phyloP scores from a whole-genome alignment of 805 yeast species.

The Komagataella mondaviorum region DNA sequence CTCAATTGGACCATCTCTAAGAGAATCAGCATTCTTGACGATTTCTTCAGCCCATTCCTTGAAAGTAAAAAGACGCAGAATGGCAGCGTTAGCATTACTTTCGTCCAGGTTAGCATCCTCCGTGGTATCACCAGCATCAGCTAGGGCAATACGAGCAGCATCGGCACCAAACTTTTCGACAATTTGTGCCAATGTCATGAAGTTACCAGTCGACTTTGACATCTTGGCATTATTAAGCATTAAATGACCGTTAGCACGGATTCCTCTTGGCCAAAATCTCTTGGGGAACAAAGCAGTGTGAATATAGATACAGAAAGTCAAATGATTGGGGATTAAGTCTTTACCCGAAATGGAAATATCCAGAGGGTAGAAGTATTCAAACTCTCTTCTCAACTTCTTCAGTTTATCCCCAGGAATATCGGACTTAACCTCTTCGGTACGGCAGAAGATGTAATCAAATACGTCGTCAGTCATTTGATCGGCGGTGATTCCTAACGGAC shows the following conservation, averaged over 20 bases:
- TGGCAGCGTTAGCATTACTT: slow-evolving; percentile 92
- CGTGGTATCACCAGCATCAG: slow-evolving; percentile 95
- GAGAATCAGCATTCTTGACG: slow-evolving; percentile 31
- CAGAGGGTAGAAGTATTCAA: slow-evolving; percentile 92
- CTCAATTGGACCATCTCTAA: slow-evolving; percentile 44
- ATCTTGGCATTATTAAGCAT: slow-evolving; percentile 92
- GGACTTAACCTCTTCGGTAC: slow-evolving; percentile 41
- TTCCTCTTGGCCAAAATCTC: slow-evolving; percentile 85
- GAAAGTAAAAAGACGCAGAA: slow-evolving; percentile 79
- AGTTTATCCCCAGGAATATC: slow-evolving; percentile 57
- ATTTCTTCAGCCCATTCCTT: slow-evolving; percentile 93
- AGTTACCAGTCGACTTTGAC: slow-evolving; percentile 97
- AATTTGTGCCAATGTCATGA: slow-evolving; percentile 78
- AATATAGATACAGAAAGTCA: slow-evolving; percentile 87
- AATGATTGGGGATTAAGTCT: slow-evolving; percentile 93
- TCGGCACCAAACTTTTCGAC: slow-evolving; percentile 92
- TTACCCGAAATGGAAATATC: slow-evolving; percentile 91
- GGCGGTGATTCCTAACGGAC: slow-evolving; percentile 61
- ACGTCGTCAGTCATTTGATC: slow-evolving; percentile 88
- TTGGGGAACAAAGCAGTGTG: slow-evolving; percentile 90
- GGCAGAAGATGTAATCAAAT: slow-evolving; percentile 79
- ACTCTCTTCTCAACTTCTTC: slow-evolving; percentile 74
- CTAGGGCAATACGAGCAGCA: slow-evolving; percentile 92
- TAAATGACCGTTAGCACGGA: slow-evolving; percentile 92
- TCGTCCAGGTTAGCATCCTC: slow-evolving; percentile 99